Percentiles rank a stretch among this genome's conserved stretches.
Evolutionary conservation across 345 rosid species (phyloP).

Genomic region (Cardamine chenopodiifolia): DNA sequence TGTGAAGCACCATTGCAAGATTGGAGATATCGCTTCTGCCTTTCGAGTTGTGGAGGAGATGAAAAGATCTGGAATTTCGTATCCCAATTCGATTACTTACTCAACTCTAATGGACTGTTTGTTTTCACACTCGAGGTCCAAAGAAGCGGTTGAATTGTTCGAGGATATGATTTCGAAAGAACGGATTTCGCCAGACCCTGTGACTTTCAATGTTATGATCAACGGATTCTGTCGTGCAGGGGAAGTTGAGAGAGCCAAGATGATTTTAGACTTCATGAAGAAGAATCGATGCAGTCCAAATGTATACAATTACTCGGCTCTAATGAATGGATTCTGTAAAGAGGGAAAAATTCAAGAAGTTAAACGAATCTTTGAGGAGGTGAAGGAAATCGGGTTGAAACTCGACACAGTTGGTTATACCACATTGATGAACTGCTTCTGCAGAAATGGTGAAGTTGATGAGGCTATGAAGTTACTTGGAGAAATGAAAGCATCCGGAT

Average conservation of each 20-base stretch:
- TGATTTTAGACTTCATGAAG: slow-evolving; percentile 83
- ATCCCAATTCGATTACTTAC: slow-evolving; percentile 79
- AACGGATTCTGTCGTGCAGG: slow-evolving; percentile 74
- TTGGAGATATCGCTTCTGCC: slow-evolving; percentile 62
- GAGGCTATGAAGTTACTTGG: slow-evolving; percentile 65
- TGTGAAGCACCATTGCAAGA: slow-evolving; percentile 80
- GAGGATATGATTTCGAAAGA: slow-evolving; percentile 82
- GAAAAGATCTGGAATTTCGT: slow-evolving; percentile 59
- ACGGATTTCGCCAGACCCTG: slow-evolving; percentile 74
- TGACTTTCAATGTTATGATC: slow-evolving; percentile 72
- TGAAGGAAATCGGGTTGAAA: slow-evolving; percentile 62
- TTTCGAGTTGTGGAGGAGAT: slow-evolving; percentile 70
- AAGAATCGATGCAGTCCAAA: slow-evolving; percentile 75
- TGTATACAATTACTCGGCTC: slow-evolving; percentile 63
- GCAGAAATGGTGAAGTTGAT: slow-evolving; percentile 54
- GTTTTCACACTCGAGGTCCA: slow-evolving; percentile 57
- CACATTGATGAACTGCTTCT: slow-evolving; percentile 69
- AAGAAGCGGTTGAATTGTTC: slow-evolving; percentile 72
- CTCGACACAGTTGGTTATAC: slow-evolving; percentile 76
- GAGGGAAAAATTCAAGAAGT: slow-evolving; percentile 67
- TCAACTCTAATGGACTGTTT: slow-evolving; percentile 71
- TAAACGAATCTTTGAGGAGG: slow-evolving; percentile 55
- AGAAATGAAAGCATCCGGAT: slow-evolving; percentile 67
- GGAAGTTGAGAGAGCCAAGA: slow-evolving; percentile 71
- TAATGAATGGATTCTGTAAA: slow-evolving; percentile 71